phyloP scores from a whole-genome alignment of 306 rosid species.

The Fragaria vesca region DNA sequence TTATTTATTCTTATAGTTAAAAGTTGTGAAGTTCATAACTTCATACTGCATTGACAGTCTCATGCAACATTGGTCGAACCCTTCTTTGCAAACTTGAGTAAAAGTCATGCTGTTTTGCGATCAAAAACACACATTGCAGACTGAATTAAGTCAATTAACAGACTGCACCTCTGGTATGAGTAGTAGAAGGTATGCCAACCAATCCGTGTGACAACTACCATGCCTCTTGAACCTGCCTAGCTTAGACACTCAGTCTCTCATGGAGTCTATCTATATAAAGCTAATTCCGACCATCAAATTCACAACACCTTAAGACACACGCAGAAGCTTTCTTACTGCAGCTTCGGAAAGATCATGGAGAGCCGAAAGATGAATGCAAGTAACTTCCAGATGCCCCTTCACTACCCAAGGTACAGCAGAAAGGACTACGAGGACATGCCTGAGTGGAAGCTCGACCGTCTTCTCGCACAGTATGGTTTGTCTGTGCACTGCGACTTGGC shows the following conservation, averaged over 20 bases:
- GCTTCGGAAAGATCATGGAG: constrained; percentile 34
- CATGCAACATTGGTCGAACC: not conserved
- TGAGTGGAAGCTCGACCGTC: constrained; percentile 67
- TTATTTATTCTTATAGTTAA: too few relatives aligned
- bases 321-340: not conserved
- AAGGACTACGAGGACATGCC: constrained; percentile 76
- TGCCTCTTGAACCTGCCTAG: constrained; percentile 35
- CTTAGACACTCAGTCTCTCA: not conserved
- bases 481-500: constrained; percentile 60
- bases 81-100: not conserved
- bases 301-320: not conserved
- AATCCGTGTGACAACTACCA: constrained; percentile 53
- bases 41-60: not conserved
- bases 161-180: not conserved
- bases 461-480: constrained; percentile 74
- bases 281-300: not conserved
- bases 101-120: constrained; percentile 7
- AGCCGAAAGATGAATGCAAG: constrained; percentile 26
- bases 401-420: constrained; percentile 67
- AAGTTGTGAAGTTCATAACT: too few relatives aligned
- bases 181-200: constrained; percentile 61
- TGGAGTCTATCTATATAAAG: not conserved
- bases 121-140: constrained; percentile 14
- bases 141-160: not conserved
- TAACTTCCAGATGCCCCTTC: constrained; percentile 79